A percentile compares a stretch with the other conserved stretches of the same genome.
phyloP scores from a whole-genome alignment of 2,329 filamentous ascomycete species.

The Phoma sp. region DNA sequence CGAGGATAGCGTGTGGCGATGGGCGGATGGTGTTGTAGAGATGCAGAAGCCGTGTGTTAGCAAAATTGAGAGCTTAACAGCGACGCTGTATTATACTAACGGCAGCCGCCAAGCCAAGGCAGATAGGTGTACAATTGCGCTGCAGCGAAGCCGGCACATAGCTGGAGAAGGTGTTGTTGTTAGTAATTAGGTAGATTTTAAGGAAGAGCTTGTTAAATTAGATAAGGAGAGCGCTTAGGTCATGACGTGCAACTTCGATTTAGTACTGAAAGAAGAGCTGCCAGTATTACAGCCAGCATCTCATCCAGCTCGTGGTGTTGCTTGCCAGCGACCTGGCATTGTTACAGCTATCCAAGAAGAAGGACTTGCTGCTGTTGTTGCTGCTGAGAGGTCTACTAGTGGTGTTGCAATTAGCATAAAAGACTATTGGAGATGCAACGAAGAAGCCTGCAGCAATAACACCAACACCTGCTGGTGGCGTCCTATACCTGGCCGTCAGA shows the following conservation, averaged over 20 bases:
- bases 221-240: background rate
- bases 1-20: constrained; percentile 1
- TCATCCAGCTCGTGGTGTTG: background rate
- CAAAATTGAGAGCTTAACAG: constrained; percentile 4
- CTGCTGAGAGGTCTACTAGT: background rate
- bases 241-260: background rate
- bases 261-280: background rate
- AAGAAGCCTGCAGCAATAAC: background rate
- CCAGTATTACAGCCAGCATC: background rate
- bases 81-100: constrained; percentile 7
- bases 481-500: background rate
- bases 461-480: background rate
- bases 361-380: constrained; percentile 1
- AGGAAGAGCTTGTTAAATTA: background rate
- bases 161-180: background rate
- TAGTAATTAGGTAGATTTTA: constrained; percentile 5
- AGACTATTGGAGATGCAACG: background rate
- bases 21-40: constrained; percentile 6
- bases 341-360: background rate
- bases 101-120: background rate
- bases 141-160: background rate
- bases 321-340: background rate
- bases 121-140: constrained; percentile 8
- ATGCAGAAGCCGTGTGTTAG: background rate
- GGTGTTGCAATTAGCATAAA: background rate